These are phyloP conservation scores for Parmelia sp. DNA, from an alignment of 495 filamentous ascomycete genomes.

Conservation along the genomic window DNA sequence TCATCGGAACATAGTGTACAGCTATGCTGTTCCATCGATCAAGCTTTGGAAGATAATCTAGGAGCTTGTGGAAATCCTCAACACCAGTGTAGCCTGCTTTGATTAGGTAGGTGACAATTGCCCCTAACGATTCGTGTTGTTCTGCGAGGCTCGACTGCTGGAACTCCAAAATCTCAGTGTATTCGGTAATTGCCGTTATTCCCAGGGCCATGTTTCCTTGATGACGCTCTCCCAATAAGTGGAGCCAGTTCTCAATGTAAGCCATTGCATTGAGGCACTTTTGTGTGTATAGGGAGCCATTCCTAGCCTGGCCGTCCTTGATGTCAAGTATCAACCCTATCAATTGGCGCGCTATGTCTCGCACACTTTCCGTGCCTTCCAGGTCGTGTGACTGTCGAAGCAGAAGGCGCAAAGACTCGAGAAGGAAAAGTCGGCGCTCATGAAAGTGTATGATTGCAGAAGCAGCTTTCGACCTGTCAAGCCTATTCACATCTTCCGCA, in stretches of 20 bases:
- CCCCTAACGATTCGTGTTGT: slow-evolving; percentile 83
- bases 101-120: slow-evolving; percentile 67
- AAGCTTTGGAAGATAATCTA: slow-evolving; percentile 56
- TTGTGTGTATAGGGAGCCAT: slow-evolving; percentile 50
- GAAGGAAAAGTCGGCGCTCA: slow-evolving; percentile 63
- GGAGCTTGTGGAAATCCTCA: slow-evolving; percentile 65
- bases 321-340: slow-evolving; percentile 42
- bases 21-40: slow-evolving; percentile 64
- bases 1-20: slow-evolving; percentile 74
- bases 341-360: slow-evolving; percentile 38
- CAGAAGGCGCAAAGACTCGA: slow-evolving; percentile 75
- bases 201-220: slow-evolving; percentile 65
- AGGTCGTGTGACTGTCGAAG: slow-evolving; percentile 58
- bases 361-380: slow-evolving; percentile 42
- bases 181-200: slow-evolving; percentile 48
- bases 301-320: slow-evolving; percentile 37
- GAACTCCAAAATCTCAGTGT: slow-evolving; percentile 64
- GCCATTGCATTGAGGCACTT: slow-evolving; percentile 68
- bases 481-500: slow-evolving; percentile 53
- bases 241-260: slow-evolving; percentile 65
- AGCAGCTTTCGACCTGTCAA: slow-evolving; percentile 63
- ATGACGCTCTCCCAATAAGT: slow-evolving; percentile 61
- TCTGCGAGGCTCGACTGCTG: slow-evolving; percentile 65
- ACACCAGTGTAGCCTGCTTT: slow-evolving; percentile 61
- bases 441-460: slow-evolving; percentile 81